Percentiles rank a stretch among this genome's conserved stretches.
These are phyloP conservation scores for Penicillium sp. DNA, from an alignment of 2,329 filamentous ascomycete genomes.

Conservation along the genomic window DNA sequence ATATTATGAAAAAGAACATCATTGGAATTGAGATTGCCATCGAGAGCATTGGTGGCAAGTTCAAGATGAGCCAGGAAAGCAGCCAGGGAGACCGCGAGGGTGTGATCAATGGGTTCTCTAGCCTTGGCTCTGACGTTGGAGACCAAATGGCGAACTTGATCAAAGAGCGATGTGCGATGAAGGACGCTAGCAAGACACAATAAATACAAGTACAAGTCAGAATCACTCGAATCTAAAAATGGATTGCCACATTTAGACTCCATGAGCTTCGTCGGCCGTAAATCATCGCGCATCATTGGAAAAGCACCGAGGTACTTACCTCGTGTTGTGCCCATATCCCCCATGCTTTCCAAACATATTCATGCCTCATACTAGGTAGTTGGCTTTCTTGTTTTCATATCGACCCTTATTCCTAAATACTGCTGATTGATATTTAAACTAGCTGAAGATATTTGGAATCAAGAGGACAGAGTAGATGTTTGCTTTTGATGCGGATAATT, in stretches of 20 bases:
- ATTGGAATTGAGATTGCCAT: slow-evolving; percentile 64
- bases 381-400: too few relatives aligned
- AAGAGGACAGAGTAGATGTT: too few relatives aligned
- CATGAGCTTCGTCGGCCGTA: too few relatives aligned
- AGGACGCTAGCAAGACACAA: neutral
- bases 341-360: too few relatives aligned
- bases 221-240: neutral
- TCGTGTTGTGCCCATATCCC: too few relatives aligned
- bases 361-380: too few relatives aligned
- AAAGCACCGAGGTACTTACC: too few relatives aligned
- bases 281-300: too few relatives aligned
- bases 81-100: slow-evolving; percentile 56
- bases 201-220: neutral
- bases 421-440: too few relatives aligned
- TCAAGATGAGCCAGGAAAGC: slow-evolving; percentile 69
- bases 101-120: slow-evolving; percentile 58
- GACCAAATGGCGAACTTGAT: slow-evolving; percentile 27
- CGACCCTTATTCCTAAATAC: too few relatives aligned
- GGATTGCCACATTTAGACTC: neutral
- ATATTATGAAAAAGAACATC: slow-evolving; percentile 60
- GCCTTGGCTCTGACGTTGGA: slow-evolving; percentile 44
- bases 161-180: slow-evolving; percentile 9
- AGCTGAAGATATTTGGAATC: too few relatives aligned
- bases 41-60: slow-evolving; percentile 60
- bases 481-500: too few relatives aligned